Evolutionary conservation across 1,139 yeast species (phyloP).

Genomic region (Nakaseomyces glabratus): DNA sequence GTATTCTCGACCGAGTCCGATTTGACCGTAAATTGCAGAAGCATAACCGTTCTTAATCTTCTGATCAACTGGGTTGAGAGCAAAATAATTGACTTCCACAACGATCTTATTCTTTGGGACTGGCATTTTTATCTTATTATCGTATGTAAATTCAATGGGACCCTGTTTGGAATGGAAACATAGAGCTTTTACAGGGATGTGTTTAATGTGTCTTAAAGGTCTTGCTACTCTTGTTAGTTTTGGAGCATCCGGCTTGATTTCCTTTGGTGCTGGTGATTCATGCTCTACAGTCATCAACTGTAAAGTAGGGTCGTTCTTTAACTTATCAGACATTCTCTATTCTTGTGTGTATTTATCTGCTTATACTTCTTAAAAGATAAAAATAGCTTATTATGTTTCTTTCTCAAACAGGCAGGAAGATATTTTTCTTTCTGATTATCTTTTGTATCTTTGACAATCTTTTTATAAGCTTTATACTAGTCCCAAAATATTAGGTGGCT

Average conservation of each 20-base stretch:
- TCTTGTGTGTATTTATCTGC: too few species aligned
- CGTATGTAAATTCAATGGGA: constrained; percentile 36
- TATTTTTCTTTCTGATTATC: too few species aligned
- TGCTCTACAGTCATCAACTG: constrained; percentile 14
- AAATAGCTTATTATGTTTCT: too few species aligned
- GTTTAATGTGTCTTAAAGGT: constrained; percentile 35
- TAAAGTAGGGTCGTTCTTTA: constrained; percentile 13
- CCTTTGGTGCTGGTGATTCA: constrained; percentile 18
- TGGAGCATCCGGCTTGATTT: constrained; percentile 16
- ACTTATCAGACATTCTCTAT: neutral
- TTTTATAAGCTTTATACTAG: too few species aligned
- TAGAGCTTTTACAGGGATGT: constrained; percentile 34
- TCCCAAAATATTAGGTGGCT: too few species aligned
- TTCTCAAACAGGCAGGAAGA: too few species aligned
- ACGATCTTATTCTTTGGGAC: constrained; percentile 41
- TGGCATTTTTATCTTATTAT: constrained; percentile 34
- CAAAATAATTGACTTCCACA: constrained; percentile 39
- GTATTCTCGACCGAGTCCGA: constrained; percentile 63
- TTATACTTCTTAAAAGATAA: too few species aligned
- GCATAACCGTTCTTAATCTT: constrained; percentile 36
- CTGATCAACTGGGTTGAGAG: constrained; percentile 57
- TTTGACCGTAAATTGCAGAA: constrained; percentile 34
- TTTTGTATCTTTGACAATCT: too few species aligned
- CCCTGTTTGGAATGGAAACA: constrained; percentile 32
- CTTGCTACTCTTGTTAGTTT: constrained; percentile 33